Evolutionary conservation across 2,329 filamentous ascomycete genomes (phyloP).

Genomic region (Fusarium nodosum): DNA sequence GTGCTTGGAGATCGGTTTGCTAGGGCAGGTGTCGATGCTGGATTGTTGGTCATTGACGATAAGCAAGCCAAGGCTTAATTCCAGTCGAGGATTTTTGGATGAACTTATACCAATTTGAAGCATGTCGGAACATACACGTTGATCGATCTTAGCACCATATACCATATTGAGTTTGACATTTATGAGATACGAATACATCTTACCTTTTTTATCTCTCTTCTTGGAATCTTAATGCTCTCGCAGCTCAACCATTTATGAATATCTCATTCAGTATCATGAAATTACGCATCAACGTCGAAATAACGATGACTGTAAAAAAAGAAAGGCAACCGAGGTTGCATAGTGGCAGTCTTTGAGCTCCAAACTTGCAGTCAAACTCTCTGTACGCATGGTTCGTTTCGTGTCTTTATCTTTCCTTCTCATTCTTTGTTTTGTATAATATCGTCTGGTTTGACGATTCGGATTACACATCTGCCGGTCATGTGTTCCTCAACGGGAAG

Average conservation of each 20-base stretch:
- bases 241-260: not conserved
- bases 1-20: slow-evolving; percentile 47
- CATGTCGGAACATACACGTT: not conserved
- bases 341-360: not conserved
- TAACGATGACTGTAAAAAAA: not conserved
- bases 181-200: not conserved
- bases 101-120: not conserved
- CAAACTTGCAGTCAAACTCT: not conserved
- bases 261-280: not conserved
- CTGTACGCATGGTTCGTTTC: not conserved
- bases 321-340: fast-evolving
- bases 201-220: not conserved
- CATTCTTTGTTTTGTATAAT: not conserved
- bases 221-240: not conserved
- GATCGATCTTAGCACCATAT: not conserved
- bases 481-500: not conserved
- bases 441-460: not conserved
- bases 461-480: not conserved
- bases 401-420: not conserved
- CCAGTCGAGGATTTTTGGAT: not conserved
- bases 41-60: slow-evolving; percentile 49
- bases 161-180: slow-evolving; percentile 6
- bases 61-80: slow-evolving; percentile 19
- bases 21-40: slow-evolving; percentile 49
- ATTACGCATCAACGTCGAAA: not conserved